Percentiles rank a stretch among this genome's conserved stretches.
phyloP scores from a whole-genome alignment of 441 rosid species.

The Biscutella laevigata region DNA sequence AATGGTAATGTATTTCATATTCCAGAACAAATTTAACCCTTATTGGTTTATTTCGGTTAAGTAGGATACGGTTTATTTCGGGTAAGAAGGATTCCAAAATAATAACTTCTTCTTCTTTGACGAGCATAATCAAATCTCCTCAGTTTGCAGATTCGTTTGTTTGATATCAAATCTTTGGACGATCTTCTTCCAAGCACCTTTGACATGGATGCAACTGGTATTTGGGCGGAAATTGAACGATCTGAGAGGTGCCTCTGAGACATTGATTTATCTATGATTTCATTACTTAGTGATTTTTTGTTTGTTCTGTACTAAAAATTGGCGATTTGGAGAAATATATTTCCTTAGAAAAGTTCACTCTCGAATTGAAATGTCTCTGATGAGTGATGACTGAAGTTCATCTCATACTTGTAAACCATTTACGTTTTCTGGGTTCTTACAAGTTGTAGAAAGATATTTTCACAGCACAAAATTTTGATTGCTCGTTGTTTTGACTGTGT shows the following conservation, averaged over 20 bases:
- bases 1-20: too few relatives aligned
- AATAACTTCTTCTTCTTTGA: neutral
- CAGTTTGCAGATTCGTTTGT: neutral
- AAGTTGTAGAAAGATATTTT: neutral
- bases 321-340: neutral
- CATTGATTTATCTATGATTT: neutral
- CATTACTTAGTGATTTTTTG: neutral
- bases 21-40: too few relatives aligned
- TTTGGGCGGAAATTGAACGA: conserved; percentile 58
- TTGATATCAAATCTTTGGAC: neutral
- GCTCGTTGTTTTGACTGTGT: neutral
- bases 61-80: too few relatives aligned
- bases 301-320: neutral
- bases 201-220: conserved; percentile 30
- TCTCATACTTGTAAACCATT: neutral
- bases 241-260: conserved; percentile 49
- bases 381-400: neutral
- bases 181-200: neutral
- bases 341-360: neutral
- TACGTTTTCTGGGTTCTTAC: neutral
- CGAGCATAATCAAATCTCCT: neutral
- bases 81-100: too few relatives aligned
- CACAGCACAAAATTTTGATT: neutral
- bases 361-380: neutral
- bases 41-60: too few relatives aligned